A percentile compares a stretch with the other conserved stretches of the same genome.
Conservation (phyloP, 1,284 basidiomycete species). For the Laetiporus sulphureus region DNA sequence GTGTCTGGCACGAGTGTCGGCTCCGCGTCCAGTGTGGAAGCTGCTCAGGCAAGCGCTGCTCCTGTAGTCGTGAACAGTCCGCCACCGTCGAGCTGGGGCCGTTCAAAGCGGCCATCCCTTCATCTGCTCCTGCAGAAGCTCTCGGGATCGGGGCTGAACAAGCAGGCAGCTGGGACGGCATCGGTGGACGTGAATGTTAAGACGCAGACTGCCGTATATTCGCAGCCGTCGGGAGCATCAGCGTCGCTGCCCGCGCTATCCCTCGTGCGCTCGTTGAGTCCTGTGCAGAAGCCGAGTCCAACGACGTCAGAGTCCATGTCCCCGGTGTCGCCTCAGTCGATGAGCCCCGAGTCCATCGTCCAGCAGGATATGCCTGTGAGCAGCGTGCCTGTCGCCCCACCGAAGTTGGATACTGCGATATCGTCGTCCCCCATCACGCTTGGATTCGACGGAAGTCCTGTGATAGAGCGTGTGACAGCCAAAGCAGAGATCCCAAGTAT, state of each 20-base stretch:
- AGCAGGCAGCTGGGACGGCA: conserved; percentile 12
- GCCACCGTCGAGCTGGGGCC: conserved; percentile 21
- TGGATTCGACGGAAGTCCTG: conserved; percentile 24
- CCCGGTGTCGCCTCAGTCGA: no score
- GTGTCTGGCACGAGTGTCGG: not conserved
- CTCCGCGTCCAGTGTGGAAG: not conserved
- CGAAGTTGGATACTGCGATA: conserved; percentile 44
- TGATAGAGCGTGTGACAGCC: conserved; percentile 1
- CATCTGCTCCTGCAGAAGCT: conserved; percentile 31
- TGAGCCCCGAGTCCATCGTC: not conserved
- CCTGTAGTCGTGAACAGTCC: no score
- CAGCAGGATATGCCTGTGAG: not conserved
- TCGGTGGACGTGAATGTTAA: not conserved
- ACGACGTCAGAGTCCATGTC: no score
- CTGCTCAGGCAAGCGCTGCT: conserved; percentile 7
- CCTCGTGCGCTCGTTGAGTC: no score
- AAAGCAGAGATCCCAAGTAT: not conserved
- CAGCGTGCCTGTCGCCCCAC: conserved; percentile 11
- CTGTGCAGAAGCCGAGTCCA: no score
- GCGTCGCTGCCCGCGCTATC: no score
- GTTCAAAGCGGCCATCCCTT: conserved; percentile 29
- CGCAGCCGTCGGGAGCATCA: no score
- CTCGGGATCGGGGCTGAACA: conserved; percentile 26
- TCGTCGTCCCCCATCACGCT: conserved; percentile 39
- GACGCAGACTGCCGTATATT: not conserved